Evolutionary conservation across 2,329 filamentous ascomycete species (phyloP).

Genomic region (Cryphonectria japonica): DNA sequence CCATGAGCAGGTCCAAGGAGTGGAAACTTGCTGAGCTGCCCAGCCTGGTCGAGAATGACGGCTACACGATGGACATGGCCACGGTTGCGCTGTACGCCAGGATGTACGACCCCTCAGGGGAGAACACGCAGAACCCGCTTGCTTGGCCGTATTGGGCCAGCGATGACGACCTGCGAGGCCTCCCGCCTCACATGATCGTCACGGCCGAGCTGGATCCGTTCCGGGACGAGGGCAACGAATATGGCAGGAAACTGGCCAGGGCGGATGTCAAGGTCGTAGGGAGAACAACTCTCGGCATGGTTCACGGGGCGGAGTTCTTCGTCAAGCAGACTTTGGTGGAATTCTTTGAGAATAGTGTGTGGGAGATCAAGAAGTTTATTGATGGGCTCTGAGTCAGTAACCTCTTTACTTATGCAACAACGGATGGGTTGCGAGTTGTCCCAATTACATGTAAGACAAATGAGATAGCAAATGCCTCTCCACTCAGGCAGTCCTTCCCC

Average conservation of each 20-base stretch:
- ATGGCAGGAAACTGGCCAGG: slow-evolving; percentile 38
- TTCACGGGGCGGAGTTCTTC: slow-evolving; percentile 42
- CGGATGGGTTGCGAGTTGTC: too few species aligned
- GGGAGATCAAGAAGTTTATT: slow-evolving; percentile 8
- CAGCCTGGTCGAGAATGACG: neutral
- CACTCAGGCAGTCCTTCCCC: neutral
- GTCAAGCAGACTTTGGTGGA: slow-evolving; percentile 46
- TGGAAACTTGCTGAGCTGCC: neutral
- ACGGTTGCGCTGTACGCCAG: neutral
- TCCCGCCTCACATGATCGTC: slow-evolving; percentile 45
- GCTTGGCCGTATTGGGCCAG: slow-evolving; percentile 33
- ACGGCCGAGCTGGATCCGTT: slow-evolving; percentile 46
- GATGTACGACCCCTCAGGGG: neutral
- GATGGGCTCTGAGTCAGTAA: neutral
- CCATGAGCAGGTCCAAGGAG: slow-evolving; percentile 1
- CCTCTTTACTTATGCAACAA: too few species aligned
- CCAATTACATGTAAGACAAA: neutral
- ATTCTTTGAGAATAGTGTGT: slow-evolving; percentile 37
- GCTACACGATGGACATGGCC: slow-evolving; percentile 2
- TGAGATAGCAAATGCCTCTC: neutral
- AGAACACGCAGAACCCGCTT: slow-evolving; percentile 26
- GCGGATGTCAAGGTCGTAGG: slow-evolving; percentile 35
- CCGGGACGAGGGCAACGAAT: slow-evolving; percentile 40
- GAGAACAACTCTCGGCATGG: slow-evolving; percentile 4
- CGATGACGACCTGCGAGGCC: slow-evolving; percentile 32